Evolutionary conservation across 768 basidiomycete genomes (phyloP).

Genomic region (Calocybe cyanea): DNA sequence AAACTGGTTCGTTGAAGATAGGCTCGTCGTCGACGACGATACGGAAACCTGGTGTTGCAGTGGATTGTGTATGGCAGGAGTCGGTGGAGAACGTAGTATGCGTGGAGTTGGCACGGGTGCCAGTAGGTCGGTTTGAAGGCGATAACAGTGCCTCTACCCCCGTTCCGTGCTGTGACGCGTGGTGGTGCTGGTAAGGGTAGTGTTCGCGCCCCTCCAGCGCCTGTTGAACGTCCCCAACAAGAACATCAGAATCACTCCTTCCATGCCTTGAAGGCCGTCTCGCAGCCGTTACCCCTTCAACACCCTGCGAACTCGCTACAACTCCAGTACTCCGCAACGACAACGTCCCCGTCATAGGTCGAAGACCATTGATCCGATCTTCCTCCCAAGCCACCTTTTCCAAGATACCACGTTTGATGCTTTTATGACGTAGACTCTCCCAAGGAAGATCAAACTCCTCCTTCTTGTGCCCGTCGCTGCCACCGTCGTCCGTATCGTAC

Average conservation of each 20-base stretch:
- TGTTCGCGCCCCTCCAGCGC: slow-evolving; percentile 2
- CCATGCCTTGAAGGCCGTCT: slow-evolving; percentile 17
- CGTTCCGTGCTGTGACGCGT: not conserved
- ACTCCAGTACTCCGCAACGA: slow-evolving; percentile 7
- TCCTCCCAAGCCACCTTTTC: slow-evolving; percentile 36
- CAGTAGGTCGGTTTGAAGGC: not conserved
- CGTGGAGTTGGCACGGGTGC: slow-evolving; percentile 10
- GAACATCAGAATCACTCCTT: slow-evolving; percentile 24
- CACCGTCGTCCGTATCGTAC: slow-evolving; percentile 20
- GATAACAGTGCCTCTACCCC: too few species aligned
- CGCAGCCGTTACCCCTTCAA: not conserved
- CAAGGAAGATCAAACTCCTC: slow-evolving; percentile 29
- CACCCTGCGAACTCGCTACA: not conserved
- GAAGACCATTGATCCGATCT: slow-evolving; percentile 27
- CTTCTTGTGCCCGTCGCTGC: slow-evolving; percentile 7
- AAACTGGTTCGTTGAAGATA: slow-evolving; percentile 10
- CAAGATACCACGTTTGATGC: slow-evolving; percentile 49
- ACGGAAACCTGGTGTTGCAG: slow-evolving; percentile 34
- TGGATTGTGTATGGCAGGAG: slow-evolving; percentile 11
- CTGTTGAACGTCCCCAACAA: slow-evolving; percentile 14
- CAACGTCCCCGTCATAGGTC: slow-evolving; percentile 19
- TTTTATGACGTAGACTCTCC: slow-evolving; percentile 45
- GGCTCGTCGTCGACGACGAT: slow-evolving; percentile 35
- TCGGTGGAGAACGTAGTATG: slow-evolving; percentile 13
- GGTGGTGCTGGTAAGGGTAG: too few species aligned